Base-by-base conservation (phyloP, 2,329 filamentous ascomycete genomes). In the Emmonsiellopsis sp. region DNA sequence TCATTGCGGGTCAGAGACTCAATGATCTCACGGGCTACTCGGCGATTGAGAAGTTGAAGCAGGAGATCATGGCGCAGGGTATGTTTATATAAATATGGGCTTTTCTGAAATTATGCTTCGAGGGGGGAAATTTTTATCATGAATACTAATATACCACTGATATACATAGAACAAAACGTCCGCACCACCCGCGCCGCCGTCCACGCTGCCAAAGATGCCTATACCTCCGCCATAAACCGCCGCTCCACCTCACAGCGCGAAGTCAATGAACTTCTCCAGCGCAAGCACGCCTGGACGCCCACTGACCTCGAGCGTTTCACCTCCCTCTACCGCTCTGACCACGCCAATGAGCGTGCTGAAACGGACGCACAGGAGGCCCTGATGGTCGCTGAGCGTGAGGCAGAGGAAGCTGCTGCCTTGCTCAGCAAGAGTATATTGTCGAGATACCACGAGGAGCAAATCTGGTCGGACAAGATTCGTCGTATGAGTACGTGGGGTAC, bases 401-500 rank as follows among this genome's bases (percentile, higher is more conserved):
- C 94, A 56, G 87, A 95, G 71, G 84, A 87, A 57, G 80, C 90
- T 0, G 81, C 84, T 53, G 81, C 84, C 51, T 81, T 84, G 62
- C 75, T 98, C 52, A 92, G 87, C 66, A 84, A 86, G 57, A 84
- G 85, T 49, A 96, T 97, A 62, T 76, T 96, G 50, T 87, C 87
- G 57, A 83, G 94, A 56, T 98, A 98, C 71, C 93, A 98, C 69
- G 93, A 98, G 73, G 93, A 98, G 74, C 93, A 98, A 74, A 94
- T 98, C 53, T 98, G 93, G 93, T 95, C 88, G 65, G 93, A 98
- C 68, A 92, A 95, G 62, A 98, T 98, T 66, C 80, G 93, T 37
- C 80, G 93, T 59, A 95, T 95, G 77, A 93, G 87, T 68, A 98
- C 93, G 0, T 98, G 93, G 93, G 92, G 94, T 37, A 98, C 93